Evolutionary conservation across 2,329 filamentous ascomycete species (phyloP).

Genomic region (Penicillium sp.): DNA sequence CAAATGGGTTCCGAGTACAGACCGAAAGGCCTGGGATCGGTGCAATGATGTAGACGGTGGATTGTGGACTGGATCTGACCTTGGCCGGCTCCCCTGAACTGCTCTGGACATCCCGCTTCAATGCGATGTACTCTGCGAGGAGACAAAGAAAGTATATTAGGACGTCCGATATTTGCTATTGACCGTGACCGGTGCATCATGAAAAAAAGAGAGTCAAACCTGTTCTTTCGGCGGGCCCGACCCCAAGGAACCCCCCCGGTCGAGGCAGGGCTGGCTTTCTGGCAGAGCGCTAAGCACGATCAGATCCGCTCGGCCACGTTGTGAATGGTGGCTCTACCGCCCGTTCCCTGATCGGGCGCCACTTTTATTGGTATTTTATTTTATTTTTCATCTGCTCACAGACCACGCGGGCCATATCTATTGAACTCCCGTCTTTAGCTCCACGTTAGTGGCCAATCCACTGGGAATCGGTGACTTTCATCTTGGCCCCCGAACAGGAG

Average conservation of each 20-base stretch:
- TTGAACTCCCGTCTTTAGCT: slow-evolving; percentile 8
- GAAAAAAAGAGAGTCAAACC: not conserved
- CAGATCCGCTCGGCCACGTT: slow-evolving; percentile 29
- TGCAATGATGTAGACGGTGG: slow-evolving; percentile 13
- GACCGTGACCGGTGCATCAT: not conserved
- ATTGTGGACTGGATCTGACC: slow-evolving; percentile 6
- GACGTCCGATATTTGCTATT: not conserved
- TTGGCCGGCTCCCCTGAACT: slow-evolving; percentile 9
- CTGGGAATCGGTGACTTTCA: slow-evolving; percentile 11
- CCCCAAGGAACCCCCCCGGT: not conserved
- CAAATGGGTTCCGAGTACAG: slow-evolving; percentile 19
- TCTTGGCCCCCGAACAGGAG: not conserved
- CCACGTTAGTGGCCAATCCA: slow-evolving; percentile 6
- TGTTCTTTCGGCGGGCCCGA: slow-evolving; percentile 13
- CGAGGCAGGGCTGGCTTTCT: slow-evolving; percentile 13
- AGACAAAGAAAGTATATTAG: not conserved
- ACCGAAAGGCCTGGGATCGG: slow-evolving; percentile 15
- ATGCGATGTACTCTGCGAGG: not conserved
- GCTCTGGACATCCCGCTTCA: not conserved
- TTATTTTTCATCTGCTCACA: slow-evolving; percentile 3
- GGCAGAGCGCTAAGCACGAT: slow-evolving; percentile 27
- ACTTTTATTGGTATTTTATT: slow-evolving; percentile 7
- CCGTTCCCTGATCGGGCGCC: slow-evolving; percentile 19
- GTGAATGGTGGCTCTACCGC: slow-evolving; percentile 27
- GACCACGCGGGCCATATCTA: slow-evolving; percentile 13